Evolutionary conservation across 345 rosid species (phyloP).

Genomic region (Lumnitzera racemosa): DNA sequence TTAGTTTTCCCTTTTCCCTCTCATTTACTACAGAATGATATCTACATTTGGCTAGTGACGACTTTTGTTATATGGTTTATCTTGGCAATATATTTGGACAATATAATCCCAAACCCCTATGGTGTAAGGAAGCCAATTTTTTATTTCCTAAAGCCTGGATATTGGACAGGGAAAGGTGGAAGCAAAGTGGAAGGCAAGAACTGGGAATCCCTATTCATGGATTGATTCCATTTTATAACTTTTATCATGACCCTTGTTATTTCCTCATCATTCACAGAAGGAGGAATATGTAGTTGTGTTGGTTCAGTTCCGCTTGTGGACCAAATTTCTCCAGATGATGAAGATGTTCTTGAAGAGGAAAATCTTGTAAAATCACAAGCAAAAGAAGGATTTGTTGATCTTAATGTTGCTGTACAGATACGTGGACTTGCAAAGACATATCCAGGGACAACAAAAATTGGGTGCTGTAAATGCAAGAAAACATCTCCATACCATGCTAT

Average conservation of each 20-base stretch:
- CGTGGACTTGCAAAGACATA: slow-evolving; percentile 72
- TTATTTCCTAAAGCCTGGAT: slow-evolving; percentile 72
- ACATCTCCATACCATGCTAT: slow-evolving; percentile 79
- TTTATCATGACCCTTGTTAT: slow-evolving; percentile 7
- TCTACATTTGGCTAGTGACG: slow-evolving; percentile 59
- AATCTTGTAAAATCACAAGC: slow-evolving; percentile 45
- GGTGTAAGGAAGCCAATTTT: slow-evolving; percentile 69
- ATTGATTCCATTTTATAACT: slow-evolving; percentile 6
- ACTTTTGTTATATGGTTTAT: slow-evolving; percentile 61
- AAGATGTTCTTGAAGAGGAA: slow-evolving; percentile 87
- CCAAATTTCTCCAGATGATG: slow-evolving; percentile 55
- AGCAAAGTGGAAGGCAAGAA: slow-evolving; percentile 52
- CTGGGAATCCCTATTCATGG: slow-evolving; percentile 5
- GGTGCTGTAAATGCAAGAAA: slow-evolving; percentile 66
- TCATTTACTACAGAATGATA: slow-evolving; percentile 55
- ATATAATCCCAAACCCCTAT: slow-evolving; percentile 69
- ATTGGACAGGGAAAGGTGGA: slow-evolving; percentile 93
- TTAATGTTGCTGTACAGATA: slow-evolving; percentile 73
- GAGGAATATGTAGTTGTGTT: slow-evolving; percentile 71
- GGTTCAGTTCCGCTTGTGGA: slow-evolving; percentile 55
- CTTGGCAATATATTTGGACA: slow-evolving; percentile 80
- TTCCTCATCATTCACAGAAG: slow-evolving; percentile 43
- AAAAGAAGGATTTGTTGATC: slow-evolving; percentile 40
- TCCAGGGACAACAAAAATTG: slow-evolving; percentile 47
- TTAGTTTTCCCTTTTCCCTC: background rate